Conservation (phyloP, 1,284 basidiomycete genomes). For the Ganoderma meredithae region DNA sequence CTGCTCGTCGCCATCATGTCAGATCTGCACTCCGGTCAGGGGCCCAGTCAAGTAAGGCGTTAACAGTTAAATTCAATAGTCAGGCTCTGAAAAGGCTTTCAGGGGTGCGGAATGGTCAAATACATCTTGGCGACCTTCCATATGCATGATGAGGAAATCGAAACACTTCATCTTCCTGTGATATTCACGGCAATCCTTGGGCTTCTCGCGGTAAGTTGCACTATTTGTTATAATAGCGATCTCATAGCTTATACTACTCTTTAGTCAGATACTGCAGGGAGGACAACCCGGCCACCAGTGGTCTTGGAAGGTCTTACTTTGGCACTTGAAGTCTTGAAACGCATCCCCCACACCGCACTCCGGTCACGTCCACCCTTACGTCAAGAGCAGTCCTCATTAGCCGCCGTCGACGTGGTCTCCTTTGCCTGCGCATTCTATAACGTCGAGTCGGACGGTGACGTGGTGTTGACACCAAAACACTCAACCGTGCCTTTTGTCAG, state of each 20-base stretch:
- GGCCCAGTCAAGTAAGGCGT: constrained; percentile 8
- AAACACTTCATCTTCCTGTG: constrained; percentile 81
- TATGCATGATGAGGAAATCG: constrained; percentile 83
- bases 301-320: constrained; percentile 58
- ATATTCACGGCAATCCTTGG: constrained; percentile 75
- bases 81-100: not conserved
- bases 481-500: constrained; percentile 58
- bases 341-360: constrained; percentile 59
- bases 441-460: constrained; percentile 41
- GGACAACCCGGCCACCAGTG: constrained; percentile 39
- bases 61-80: not conserved
- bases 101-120: constrained; percentile 70
- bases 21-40: constrained; percentile 56
- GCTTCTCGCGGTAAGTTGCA: constrained; percentile 58
- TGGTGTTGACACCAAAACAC: constrained; percentile 34
- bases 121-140: constrained; percentile 79
- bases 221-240: not conserved
- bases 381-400: constrained; percentile 40
- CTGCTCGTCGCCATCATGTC: constrained; percentile 64
- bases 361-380: constrained; percentile 56
- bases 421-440: constrained; percentile 70
- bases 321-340: constrained; percentile 59
- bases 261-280: constrained; percentile 12
- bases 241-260: not conserved
- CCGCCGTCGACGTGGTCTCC: constrained; percentile 49